phyloP scores from a whole-genome alignment of 78 protist genomes.

The Chrysochromulina parva region DNA sequence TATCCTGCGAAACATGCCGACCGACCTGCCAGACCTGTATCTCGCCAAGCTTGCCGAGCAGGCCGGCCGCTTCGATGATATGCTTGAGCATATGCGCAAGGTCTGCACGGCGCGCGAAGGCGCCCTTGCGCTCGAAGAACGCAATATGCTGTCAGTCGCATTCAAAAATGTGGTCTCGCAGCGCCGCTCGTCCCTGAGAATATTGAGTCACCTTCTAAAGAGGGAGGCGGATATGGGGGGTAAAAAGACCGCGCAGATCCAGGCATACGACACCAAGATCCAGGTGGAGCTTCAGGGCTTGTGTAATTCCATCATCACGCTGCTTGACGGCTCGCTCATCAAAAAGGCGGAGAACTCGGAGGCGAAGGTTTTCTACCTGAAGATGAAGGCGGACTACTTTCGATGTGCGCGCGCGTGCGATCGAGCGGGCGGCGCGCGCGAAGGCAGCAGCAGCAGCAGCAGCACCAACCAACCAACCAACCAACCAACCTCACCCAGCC shows the following conservation, averaged over 20 bases:
- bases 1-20: no score
- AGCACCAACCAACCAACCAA: no score
- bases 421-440: no score
- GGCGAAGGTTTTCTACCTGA: slow-evolving; percentile 93
- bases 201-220: slow-evolving; percentile 85
- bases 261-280: neutral
- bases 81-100: slow-evolving; percentile 93
- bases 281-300: slow-evolving; percentile 81
- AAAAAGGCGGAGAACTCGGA: slow-evolving; percentile 72
- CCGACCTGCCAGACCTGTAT: slow-evolving; percentile 51
- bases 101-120: slow-evolving; percentile 63
- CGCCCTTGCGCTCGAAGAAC: slow-evolving; percentile 94
- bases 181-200: slow-evolving; percentile 97
- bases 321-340: slow-evolving; percentile 82
- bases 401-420: slow-evolving; percentile 55
- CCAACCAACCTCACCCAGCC: no score
- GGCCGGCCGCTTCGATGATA: slow-evolving; percentile 86
- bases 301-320: slow-evolving; percentile 78
- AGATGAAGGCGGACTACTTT: slow-evolving; percentile 59
- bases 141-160: slow-evolving; percentile 98
- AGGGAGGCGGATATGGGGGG: neutral
- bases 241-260: neutral
- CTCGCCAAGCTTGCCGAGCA: slow-evolving; percentile 94
- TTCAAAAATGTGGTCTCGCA: slow-evolving; percentile 98
- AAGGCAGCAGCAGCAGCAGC: no score